A percentile compares a stretch with the other conserved stretches of the same genome.
Evolutionary conservation across 208 protist species (phyloP).

Genomic region (Crithidia thermophila): DNA sequence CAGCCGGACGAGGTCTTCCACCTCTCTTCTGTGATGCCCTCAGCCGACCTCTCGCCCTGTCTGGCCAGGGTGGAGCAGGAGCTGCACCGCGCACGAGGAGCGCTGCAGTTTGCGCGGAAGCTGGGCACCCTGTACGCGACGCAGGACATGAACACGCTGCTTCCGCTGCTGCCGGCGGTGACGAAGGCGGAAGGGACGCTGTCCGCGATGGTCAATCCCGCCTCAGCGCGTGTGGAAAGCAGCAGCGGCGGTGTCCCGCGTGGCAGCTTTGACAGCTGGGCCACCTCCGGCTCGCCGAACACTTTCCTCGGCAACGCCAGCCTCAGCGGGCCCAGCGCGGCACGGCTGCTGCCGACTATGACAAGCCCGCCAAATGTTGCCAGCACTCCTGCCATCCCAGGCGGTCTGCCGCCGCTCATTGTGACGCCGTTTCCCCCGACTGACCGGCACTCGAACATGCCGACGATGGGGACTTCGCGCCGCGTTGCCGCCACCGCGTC

Average conservation of each 20-base stretch:
- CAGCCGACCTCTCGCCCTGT: constrained; percentile 18
- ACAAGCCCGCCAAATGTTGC: background rate
- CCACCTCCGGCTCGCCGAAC: constrained; percentile 3
- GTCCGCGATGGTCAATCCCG: background rate
- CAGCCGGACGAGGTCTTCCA: constrained; percentile 8
- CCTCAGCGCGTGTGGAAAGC: constrained; percentile 5
- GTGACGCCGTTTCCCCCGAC: constrained; percentile 2
- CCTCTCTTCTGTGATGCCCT: constrained; percentile 21
- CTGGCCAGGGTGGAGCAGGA: constrained; percentile 31
- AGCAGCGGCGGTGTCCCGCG: constrained; percentile 2
- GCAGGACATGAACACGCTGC: constrained; percentile 76
- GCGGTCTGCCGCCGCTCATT: constrained; percentile 18
- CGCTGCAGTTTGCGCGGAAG: constrained; percentile 70
- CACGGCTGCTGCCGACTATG: background rate
- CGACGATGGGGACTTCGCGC: constrained; percentile 4
- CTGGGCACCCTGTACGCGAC: constrained; percentile 69
- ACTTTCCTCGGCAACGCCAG: constrained; percentile 6
- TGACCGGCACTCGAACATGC: constrained; percentile 1
- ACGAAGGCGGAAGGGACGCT: background rate
- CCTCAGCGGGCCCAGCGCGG: constrained; percentile 2
- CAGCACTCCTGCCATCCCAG: background rate
- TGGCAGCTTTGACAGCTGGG: constrained; percentile 20
- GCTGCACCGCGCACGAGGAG: constrained; percentile 27
- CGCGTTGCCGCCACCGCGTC: constrained; percentile 1
- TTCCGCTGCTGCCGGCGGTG: constrained; percentile 35